phyloP scores from a whole-genome alignment of 2,329 filamentous ascomycete genomes.

The Aspergillus melleus region DNA sequence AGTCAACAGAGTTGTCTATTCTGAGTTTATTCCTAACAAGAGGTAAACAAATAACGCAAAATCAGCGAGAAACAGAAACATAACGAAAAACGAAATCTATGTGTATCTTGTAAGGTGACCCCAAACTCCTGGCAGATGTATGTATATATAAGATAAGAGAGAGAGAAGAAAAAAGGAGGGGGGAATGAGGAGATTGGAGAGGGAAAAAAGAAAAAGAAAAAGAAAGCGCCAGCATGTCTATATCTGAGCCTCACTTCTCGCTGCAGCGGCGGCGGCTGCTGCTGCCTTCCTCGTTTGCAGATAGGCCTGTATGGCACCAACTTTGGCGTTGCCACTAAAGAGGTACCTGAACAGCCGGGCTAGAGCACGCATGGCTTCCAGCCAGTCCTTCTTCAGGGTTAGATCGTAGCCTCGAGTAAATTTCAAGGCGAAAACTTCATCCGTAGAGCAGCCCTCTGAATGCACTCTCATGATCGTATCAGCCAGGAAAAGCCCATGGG shows the following conservation, averaged over 20 bases:
- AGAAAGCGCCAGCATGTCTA: neutral
- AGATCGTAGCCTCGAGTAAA: conserved; percentile 16
- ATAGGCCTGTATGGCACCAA: conserved; percentile 8
- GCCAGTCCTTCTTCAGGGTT: conserved; percentile 11
- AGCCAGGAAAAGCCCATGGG: neutral
- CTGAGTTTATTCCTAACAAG: too few species aligned
- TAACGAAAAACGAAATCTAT: neutral
- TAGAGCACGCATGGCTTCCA: conserved; percentile 13
- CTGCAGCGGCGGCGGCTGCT: too few species aligned
- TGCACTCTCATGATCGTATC: conserved; percentile 2
- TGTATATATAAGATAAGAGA: neutral
- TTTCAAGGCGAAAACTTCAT: conserved; percentile 1
- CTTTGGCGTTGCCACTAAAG: conserved; percentile 13
- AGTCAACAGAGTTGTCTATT: too few species aligned
- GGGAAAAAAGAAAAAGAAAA: too few species aligned
- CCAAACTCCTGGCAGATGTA: neutral
- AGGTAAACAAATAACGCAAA: too few species aligned
- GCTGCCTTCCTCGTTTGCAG: neutral
- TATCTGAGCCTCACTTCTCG: neutral
- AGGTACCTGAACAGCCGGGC: conserved; percentile 14
- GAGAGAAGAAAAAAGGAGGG: too few species aligned
- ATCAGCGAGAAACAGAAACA: neutral
- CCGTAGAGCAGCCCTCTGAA: neutral
- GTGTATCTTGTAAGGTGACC: neutral
- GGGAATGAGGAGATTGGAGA: too few species aligned